These are phyloP conservation scores for Globisporangium uncinulatum DNA, from an alignment of 352 stramenopile species.

Conservation along the genomic window DNA sequence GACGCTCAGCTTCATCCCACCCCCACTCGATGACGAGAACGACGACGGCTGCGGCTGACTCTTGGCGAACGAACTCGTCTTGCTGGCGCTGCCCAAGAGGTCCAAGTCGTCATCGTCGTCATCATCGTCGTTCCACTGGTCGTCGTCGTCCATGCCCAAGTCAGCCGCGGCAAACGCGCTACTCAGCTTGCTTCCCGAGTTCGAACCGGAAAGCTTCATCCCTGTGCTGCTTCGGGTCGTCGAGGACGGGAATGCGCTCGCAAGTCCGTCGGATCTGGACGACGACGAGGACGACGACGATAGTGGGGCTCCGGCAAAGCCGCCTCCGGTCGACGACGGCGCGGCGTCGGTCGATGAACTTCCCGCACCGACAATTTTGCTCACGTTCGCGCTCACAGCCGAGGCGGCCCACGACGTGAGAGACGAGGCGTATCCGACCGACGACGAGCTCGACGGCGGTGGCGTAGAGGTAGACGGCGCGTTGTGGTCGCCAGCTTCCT, in stretches of 20 bases:
- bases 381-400: constrained; percentile 57
- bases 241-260: constrained; percentile 1
- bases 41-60: constrained; percentile 13
- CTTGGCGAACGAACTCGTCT: constrained; percentile 17
- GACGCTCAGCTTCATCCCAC: constrained; percentile 50
- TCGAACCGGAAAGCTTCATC: constrained; percentile 13
- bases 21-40: constrained; percentile 16
- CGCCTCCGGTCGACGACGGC: constrained; percentile 2
- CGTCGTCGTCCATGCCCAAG: constrained; percentile 39
- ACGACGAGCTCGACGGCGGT: constrained; percentile 19
- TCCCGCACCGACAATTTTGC: constrained; percentile 52
- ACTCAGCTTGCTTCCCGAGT: constrained; percentile 13
- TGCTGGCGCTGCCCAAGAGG: constrained; percentile 23
- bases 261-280: constrained; percentile 6
- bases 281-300: constrained; percentile 23
- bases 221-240: constrained; percentile 1
- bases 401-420: constrained; percentile 75
- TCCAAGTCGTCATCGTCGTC: constrained; percentile 60
- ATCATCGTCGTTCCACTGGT: constrained; percentile 44
- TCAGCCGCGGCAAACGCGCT: constrained; percentile 43
- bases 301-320: constrained; percentile 1
- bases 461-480: constrained; percentile 15
- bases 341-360: constrained; percentile 9
- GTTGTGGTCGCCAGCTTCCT: constrained; percentile 16
- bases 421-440: constrained; percentile 50